These are phyloP conservation scores for Suillus spraguei DNA, from an alignment of 768 basidiomycete species.

Conservation along the genomic window DNA sequence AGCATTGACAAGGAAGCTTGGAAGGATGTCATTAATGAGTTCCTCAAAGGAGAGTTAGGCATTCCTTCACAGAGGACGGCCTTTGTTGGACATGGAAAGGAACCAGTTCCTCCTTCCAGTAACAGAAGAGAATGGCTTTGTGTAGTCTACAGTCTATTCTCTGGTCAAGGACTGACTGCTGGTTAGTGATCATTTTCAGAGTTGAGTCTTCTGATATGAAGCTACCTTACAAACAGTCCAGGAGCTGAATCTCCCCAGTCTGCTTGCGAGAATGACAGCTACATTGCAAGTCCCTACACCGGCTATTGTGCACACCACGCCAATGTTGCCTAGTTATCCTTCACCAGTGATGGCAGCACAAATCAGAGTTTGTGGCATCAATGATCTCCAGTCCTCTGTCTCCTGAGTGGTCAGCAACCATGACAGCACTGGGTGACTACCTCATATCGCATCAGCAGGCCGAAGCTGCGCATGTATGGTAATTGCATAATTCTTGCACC, in stretches of 20 bases:
- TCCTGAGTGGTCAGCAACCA: conserved; percentile 68
- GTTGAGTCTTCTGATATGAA: conserved; percentile 10
- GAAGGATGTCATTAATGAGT: conserved; percentile 89
- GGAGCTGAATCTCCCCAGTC: conserved; percentile 64
- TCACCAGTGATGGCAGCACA: conserved; percentile 42
- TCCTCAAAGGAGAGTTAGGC: conserved; percentile 76
- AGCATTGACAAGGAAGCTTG: conserved; percentile 92
- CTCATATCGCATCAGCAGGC: conserved; percentile 68
- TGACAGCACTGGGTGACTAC: conserved; percentile 86
- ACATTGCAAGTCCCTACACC: conserved; percentile 42
- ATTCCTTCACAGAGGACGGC: conserved; percentile 28
- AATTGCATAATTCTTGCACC: conserved; percentile 28
- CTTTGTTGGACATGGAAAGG: conserved; percentile 23
- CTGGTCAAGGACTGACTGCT: conserved; percentile 78
- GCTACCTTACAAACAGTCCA: conserved; percentile 53
- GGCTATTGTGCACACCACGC: conserved; percentile 44
- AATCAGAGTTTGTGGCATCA: conserved; percentile 82
- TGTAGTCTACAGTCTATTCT: conserved; percentile 80
- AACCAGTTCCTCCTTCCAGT: conserved; percentile 25
- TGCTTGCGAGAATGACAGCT: conserved; percentile 44
- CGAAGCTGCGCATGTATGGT: conserved; percentile 95
- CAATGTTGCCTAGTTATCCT: conserved; percentile 66
- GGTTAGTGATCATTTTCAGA: conserved; percentile 46
- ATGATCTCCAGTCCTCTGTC: conserved; percentile 72
- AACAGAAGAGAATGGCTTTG: conserved; percentile 74